These are phyloP conservation scores for Meripilus lineatus DNA, from an alignment of 1,284 basidiomycete species.

Conservation along the genomic window DNA sequence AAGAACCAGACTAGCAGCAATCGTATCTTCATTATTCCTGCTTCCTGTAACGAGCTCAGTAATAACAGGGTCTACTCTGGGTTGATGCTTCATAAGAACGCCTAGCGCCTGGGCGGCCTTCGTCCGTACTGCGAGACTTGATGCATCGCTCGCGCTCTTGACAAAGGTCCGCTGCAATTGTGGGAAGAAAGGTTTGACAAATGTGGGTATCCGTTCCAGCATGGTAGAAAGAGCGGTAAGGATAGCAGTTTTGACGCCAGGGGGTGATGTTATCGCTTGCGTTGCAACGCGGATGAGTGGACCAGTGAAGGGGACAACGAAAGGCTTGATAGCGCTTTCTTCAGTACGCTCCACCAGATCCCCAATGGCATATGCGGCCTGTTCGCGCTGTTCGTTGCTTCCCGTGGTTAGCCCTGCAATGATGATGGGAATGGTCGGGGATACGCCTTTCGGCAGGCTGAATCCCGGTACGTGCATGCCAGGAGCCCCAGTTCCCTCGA, in stretches of 20 bases:
- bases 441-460: constrained; percentile 86
- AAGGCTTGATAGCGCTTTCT: constrained; percentile 89
- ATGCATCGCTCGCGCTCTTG: constrained; percentile 85
- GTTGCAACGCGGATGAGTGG: constrained; percentile 94
- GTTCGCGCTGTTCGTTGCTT: constrained; percentile 83
- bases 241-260: constrained; percentile 88
- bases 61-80: constrained; percentile 81
- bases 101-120: constrained; percentile 85
- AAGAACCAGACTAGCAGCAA: constrained; percentile 70
- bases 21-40: constrained; percentile 64
- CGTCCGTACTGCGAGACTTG: constrained; percentile 76
- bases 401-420: constrained; percentile 83
- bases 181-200: constrained; percentile 98
- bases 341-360: constrained; percentile 92
- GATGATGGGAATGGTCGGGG: constrained; percentile 85
- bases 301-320: constrained; percentile 94
- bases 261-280: constrained; percentile 82
- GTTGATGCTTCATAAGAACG: constrained; percentile 88
- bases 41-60: constrained; percentile 81
- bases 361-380: constrained; percentile 92
- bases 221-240: constrained; percentile 79
- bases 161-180: constrained; percentile 97
- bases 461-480: constrained; percentile 85
- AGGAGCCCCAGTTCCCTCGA: constrained; percentile 82
- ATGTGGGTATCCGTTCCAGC: constrained; percentile 78